These are phyloP conservation scores for Geotrichum citri-aurantii DNA, from an alignment of 1,139 yeast species.

Conservation along the genomic window DNA sequence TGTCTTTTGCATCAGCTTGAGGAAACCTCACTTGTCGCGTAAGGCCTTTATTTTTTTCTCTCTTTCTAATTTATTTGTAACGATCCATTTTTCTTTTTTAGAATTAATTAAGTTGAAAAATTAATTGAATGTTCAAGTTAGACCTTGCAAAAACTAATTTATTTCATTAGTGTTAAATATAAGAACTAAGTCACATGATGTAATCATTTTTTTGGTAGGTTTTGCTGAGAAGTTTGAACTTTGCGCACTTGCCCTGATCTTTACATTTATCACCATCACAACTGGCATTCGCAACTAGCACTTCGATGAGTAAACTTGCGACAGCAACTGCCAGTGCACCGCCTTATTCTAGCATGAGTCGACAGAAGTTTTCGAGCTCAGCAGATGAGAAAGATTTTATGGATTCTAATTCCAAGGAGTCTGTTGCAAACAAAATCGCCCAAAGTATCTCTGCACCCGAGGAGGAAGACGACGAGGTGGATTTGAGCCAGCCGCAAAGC, in stretches of 20 bases:
- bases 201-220: too few relatives aligned
- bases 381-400: not conserved
- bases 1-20: slow-evolving; percentile 19
- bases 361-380: not conserved
- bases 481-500: not conserved
- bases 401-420: not conserved
- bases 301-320: not conserved
- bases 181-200: not conserved
- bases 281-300: not conserved
- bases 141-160: too few relatives aligned
- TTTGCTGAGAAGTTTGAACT: not conserved
- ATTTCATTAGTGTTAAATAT: not conserved
- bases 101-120: too few relatives aligned
- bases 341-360: not conserved
- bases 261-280: not conserved
- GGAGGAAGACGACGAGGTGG: not conserved
- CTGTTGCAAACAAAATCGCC: not conserved
- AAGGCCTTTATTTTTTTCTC: not conserved
- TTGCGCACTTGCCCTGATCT: not conserved
- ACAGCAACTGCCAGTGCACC: not conserved
- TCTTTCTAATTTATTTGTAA: too few relatives aligned
- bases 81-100: too few relatives aligned
- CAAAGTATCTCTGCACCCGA: not conserved
- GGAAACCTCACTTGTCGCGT: not conserved
- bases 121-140: too few relatives aligned